Conservation (phyloP, 345 rosid genomes). For the Psidium guajava region DNA sequence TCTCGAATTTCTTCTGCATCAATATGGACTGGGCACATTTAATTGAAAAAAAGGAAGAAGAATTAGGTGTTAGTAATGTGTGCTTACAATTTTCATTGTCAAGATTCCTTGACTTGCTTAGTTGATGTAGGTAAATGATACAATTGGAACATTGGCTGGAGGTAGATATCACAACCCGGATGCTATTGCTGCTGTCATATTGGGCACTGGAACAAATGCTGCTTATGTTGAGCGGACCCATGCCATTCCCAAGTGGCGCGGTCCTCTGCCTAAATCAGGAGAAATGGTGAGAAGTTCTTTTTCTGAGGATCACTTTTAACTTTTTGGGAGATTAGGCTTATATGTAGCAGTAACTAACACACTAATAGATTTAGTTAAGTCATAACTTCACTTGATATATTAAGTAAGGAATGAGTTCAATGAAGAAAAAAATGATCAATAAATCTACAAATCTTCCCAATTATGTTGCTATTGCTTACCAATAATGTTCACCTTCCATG, state of each 20-base stretch:
- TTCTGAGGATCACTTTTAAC: neutral
- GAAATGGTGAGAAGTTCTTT: constrained; percentile 50
- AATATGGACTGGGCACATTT: neutral
- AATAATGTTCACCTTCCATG: neutral
- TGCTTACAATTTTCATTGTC: neutral
- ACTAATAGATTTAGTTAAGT: neutral
- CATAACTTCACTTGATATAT: neutral
- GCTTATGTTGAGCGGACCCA: constrained; percentile 77
- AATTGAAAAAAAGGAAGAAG: neutral
- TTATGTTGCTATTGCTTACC: neutral
- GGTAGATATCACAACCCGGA: constrained; percentile 65
- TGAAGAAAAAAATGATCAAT: neutral
- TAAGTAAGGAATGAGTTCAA: neutral
- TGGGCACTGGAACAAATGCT: constrained; percentile 91
- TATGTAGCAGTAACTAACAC: neutral
- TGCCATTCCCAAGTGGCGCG: constrained; percentile 88
- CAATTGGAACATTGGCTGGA: constrained; percentile 85
- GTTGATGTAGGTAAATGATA: constrained; percentile 65
- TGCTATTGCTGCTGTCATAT: constrained; percentile 72
- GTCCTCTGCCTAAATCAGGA: constrained; percentile 68
- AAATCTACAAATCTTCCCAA: neutral
- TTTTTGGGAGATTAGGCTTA: neutral
- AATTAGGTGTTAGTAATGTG: neutral
- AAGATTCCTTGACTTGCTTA: neutral
- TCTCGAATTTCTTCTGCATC: neutral